Conservation (phyloP, 2,329 filamentous ascomycete species). For the Ilyonectria destructans region DNA sequence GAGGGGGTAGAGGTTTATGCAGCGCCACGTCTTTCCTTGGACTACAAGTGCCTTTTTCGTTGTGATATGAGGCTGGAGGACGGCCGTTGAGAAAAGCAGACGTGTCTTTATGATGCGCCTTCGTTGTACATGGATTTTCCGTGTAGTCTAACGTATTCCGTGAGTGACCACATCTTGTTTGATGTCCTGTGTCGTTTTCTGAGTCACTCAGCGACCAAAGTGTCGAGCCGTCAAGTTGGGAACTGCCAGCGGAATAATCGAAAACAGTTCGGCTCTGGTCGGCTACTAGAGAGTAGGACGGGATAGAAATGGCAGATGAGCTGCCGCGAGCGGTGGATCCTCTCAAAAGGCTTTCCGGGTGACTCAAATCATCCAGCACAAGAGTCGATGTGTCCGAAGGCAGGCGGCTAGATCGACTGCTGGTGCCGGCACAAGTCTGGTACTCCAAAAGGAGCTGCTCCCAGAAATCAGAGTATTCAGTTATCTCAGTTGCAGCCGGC, state of each 20-base stretch:
- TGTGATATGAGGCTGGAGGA: neutral
- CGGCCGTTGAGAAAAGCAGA: neutral
- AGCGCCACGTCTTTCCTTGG: neutral
- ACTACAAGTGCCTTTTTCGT: neutral
- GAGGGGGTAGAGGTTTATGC: slow-evolving; percentile 1
- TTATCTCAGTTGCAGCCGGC: neutral
- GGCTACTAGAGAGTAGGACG: slow-evolving; percentile 1
- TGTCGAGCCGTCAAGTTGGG: neutral
- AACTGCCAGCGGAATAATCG: neutral
- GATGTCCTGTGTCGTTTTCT: neutral
- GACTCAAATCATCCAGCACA: neutral
- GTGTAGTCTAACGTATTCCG: neutral
- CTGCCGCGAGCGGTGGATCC: neutral
- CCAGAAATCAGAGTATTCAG: neutral
- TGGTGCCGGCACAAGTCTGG: neutral
- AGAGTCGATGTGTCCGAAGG: neutral
- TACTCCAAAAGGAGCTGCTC: slow-evolving; percentile 5
- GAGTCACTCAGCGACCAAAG: neutral
- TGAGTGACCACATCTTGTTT: neutral
- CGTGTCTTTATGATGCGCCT: neutral
- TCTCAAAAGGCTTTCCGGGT: neutral
- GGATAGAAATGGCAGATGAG: slow-evolving; percentile 6
- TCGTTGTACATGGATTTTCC: neutral
- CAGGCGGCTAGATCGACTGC: slow-evolving; percentile 4
- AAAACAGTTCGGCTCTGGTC: neutral